Evolutionary conservation across 129 eudicot species (phyloP).

Genomic region (Artemisia annua): DNA sequence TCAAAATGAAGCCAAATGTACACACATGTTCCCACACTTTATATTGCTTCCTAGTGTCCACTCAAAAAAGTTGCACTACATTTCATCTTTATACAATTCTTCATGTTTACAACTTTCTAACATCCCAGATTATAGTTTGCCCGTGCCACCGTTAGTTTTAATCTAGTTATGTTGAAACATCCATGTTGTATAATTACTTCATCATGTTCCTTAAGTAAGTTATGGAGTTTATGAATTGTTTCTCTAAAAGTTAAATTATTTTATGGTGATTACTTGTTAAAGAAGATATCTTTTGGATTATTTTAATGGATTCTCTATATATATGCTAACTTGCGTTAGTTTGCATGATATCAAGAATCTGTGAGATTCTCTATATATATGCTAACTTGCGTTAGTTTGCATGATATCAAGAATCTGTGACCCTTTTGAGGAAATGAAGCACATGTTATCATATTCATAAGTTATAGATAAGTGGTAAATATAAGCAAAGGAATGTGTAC

Average conservation of each 20-base stretch:
- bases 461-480: background rate
- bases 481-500: background rate
- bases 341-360: constrained; percentile 2
- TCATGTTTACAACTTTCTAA: constrained; percentile 5
- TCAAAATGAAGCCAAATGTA: background rate
- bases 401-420: background rate
- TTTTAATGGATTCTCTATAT: background rate
- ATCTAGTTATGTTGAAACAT: too few relatives aligned
- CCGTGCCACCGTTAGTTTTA: too few relatives aligned
- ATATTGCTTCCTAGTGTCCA: background rate
- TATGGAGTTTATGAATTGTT: constrained; percentile 9
- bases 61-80: background rate
- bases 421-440: constrained; percentile 13
- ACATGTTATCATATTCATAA: background rate
- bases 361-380: background rate
- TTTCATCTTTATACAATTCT: constrained; percentile 15
- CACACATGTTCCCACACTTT: background rate
- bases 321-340: too few relatives aligned
- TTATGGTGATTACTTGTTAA: constrained; percentile 10
- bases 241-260: background rate
- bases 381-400: background rate
- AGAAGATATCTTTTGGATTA: constrained; percentile 8
- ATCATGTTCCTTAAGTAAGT: constrained; percentile 1
- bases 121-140: background rate
- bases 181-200: background rate